Percentiles rank a stretch among this genome's conserved stretches.
phyloP scores from a whole-genome alignment of 305 asterid genomes.

The Withania somnifera region DNA sequence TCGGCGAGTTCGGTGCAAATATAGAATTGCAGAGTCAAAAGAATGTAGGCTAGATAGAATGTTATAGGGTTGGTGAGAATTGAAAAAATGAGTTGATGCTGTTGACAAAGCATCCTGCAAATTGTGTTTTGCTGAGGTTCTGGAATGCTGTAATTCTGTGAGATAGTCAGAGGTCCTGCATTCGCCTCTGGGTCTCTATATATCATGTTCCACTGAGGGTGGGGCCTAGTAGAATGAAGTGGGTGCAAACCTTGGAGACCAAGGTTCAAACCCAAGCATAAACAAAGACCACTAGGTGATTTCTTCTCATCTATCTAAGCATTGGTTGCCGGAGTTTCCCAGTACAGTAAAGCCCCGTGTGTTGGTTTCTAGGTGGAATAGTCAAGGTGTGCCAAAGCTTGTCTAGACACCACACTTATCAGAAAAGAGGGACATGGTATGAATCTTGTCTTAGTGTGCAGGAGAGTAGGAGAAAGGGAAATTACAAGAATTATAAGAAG shows the following conservation, averaged over 20 bases:
- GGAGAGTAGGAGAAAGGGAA: background rate
- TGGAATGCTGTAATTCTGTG: background rate
- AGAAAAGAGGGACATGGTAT: background rate
- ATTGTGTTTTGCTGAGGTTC: background rate
- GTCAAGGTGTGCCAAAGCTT: background rate
- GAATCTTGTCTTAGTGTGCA: background rate
- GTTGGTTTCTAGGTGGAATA: background rate
- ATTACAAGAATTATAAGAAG: background rate
- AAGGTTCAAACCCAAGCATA: background rate
- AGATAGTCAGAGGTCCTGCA: background rate
- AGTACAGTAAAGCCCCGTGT: background rate
- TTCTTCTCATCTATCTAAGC: background rate
- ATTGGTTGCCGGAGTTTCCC: background rate
- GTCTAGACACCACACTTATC: background rate
- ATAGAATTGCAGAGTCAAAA: background rate
- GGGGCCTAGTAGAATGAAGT: background rate
- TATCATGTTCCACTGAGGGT: background rate
- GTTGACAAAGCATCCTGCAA: background rate
- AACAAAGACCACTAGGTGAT: background rate
- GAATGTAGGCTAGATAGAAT: background rate
- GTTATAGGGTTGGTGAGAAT: background rate
- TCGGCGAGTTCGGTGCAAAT: background rate
- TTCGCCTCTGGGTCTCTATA: background rate
- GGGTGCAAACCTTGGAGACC: background rate
- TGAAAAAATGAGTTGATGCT: background rate